Percentiles rank a stretch among this genome's conserved stretches.
These are phyloP conservation scores for Trypanosoma scelopori DNA, from an alignment of 208 protist species.

Conservation along the genomic window DNA sequence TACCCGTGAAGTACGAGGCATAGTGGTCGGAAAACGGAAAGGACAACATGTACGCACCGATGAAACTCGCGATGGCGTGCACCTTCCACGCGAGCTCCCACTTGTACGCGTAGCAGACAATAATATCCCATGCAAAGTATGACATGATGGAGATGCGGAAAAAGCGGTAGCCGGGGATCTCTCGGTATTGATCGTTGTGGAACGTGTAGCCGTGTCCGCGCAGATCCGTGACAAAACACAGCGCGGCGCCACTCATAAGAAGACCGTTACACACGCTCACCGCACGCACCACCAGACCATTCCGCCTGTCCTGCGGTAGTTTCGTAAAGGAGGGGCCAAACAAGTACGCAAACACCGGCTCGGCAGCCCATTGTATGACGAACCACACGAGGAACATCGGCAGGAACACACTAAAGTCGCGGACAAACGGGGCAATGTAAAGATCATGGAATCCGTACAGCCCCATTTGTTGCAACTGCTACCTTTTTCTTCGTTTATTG, in stretches of 20 bases:
- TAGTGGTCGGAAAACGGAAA: conserved; percentile 81
- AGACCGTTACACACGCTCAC: conserved; percentile 68
- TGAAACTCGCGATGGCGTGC: conserved; percentile 67
- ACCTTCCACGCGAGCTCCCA: conserved; percentile 77
- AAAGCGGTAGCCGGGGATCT: conserved; percentile 63
- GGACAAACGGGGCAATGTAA: conserved; percentile 59
- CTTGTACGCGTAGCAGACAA: conserved; percentile 71
- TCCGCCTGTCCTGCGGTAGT: conserved; percentile 34
- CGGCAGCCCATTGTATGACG: conserved; percentile 36
- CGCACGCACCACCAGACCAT: conserved; percentile 65
- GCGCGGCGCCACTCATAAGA: conserved; percentile 61
- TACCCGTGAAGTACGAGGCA: conserved; percentile 80
- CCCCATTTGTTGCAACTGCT: conserved; percentile 8
- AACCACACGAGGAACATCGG: conserved; percentile 66
- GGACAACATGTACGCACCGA: conserved; percentile 63
- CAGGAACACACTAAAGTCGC: conserved; percentile 53
- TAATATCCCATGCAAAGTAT: conserved; percentile 85
- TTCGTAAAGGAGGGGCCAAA: conserved; percentile 39
- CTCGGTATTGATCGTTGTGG: conserved; percentile 44
- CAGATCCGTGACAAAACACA: conserved; percentile 57
- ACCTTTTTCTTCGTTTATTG: not conserved
- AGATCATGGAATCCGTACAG: conserved; percentile 65
- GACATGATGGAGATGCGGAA: conserved; percentile 60
- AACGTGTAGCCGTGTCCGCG: conserved; percentile 31
- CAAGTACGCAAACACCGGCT: conserved; percentile 29